phyloP scores from a whole-genome alignment of 768 basidiomycete species.

The Mycena galericulata region DNA sequence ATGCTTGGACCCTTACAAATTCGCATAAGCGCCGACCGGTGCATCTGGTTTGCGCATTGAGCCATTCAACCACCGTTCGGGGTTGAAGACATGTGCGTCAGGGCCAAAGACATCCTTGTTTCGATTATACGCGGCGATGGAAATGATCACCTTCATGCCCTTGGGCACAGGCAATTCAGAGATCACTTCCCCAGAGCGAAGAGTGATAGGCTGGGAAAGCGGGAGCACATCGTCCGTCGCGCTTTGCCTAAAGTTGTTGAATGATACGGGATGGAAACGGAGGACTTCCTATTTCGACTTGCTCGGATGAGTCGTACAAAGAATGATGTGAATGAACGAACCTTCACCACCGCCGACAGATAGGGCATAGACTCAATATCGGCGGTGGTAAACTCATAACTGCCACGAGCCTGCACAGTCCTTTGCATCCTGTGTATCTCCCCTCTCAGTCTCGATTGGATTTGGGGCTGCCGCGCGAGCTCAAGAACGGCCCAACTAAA shows the following conservation, averaged over 20 bases:
- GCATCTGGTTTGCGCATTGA: constrained; percentile 40
- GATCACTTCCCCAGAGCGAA: constrained; percentile 41
- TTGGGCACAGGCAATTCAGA: constrained; percentile 63
- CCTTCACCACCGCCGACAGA: constrained; percentile 59
- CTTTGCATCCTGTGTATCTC: constrained; percentile 61
- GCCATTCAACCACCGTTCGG: constrained; percentile 53
- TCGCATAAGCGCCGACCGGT: constrained; percentile 47
- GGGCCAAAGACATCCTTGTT: constrained; percentile 54
- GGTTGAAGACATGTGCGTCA: constrained; percentile 55
- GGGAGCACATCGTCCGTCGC: constrained; percentile 68
- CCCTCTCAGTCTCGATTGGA: constrained; percentile 70
- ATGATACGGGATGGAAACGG: constrained; percentile 44
- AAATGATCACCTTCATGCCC: constrained; percentile 61
- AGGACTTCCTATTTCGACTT: constrained; percentile 43
- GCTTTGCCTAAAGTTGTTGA: constrained; percentile 49
- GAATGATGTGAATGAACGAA: constrained; percentile 32
- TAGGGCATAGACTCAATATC: constrained; percentile 67
- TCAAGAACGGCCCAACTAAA: constrained; percentile 73
- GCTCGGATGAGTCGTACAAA: neutral
- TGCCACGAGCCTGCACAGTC: constrained; percentile 51
- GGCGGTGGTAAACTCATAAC: constrained; percentile 50
- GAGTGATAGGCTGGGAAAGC: constrained; percentile 30
- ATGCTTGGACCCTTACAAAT: constrained; percentile 42
- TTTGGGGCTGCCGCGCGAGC: constrained; percentile 66
- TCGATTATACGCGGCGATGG: constrained; percentile 61